Conservation (phyloP, 176 grass and related monocot genomes). For the Themeda triandra region DNA sequence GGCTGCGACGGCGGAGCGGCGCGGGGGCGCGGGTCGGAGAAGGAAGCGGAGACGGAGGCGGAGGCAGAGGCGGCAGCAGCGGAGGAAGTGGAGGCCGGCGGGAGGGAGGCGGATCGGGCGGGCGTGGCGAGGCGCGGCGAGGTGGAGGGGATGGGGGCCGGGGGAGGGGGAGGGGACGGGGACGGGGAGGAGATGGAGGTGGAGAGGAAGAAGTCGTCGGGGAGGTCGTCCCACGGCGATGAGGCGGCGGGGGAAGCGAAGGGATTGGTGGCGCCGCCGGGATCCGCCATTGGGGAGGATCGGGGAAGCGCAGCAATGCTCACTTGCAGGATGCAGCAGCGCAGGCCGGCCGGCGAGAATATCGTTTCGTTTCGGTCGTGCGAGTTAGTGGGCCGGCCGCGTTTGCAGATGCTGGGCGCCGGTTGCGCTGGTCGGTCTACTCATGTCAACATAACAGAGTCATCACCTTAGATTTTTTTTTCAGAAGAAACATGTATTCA, state of each 20-base stretch:
- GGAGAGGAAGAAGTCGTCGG: constrained; percentile 50
- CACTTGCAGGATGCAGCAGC: neutral
- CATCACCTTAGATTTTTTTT: too few species aligned
- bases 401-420: too few species aligned
- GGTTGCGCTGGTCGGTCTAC: too few species aligned
- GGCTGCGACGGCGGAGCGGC: neutral
- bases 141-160: constrained; percentile 23
- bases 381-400: neutral
- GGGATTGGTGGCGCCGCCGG: constrained; percentile 25
- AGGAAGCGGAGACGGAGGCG: neutral
- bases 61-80: neutral
- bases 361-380: neutral
- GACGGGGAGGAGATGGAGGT: constrained; percentile 20
- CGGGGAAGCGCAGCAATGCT: neutral
- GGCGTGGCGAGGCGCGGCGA: constrained; percentile 19
- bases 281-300: constrained; percentile 36
- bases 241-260: constrained; percentile 8
- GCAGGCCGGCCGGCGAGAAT: neutral
- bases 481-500: too few species aligned
- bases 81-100: constrained; percentile 1
- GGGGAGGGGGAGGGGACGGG: neutral
- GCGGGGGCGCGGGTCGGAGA: constrained; percentile 2
- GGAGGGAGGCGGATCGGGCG: constrained; percentile 37
- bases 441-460: too few species aligned
- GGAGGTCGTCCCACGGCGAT: constrained; percentile 41